A percentile compares a stretch with the other conserved stretches of the same genome.
phyloP scores from a whole-genome alignment of 768 basidiomycete genomes.

The Trametes sanguinea region DNA sequence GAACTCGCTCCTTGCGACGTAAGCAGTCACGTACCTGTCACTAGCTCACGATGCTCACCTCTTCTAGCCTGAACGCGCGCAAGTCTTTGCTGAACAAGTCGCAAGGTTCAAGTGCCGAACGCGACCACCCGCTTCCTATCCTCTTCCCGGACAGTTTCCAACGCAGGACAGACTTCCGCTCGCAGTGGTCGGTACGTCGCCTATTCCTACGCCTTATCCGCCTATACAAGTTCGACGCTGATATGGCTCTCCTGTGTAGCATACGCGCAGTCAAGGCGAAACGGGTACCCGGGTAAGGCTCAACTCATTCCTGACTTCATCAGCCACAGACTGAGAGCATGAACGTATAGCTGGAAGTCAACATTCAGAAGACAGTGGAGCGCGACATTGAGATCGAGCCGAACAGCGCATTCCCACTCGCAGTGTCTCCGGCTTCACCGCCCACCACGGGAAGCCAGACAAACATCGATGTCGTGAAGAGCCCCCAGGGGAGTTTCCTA shows the following conservation, averaged over 20 bases:
- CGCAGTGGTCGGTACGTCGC: conserved; percentile 19
- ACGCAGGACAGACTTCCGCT: conserved; percentile 2
- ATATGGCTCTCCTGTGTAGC: not conserved
- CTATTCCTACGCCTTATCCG: not conserved
- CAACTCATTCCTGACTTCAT: too few relatives aligned
- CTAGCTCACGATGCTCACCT: not conserved
- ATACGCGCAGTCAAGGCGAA: conserved; percentile 3
- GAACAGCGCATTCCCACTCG: conserved; percentile 8
- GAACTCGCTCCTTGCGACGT: conserved; percentile 33
- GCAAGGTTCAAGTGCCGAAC: conserved; percentile 19
- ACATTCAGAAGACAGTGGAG: conserved; percentile 31
- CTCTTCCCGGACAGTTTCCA: conserved; percentile 20
- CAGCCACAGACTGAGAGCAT: too few relatives aligned
- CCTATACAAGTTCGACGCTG: not conserved
- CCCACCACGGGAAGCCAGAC: not conserved
- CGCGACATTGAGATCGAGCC: conserved; percentile 24
- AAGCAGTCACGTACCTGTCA: not conserved
- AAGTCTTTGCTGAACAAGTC: conserved; percentile 21
- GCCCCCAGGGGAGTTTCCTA: not conserved
- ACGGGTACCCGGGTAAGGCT: conserved; percentile 8
- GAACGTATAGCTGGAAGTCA: conserved; percentile 27
- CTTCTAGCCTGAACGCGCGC: conserved; percentile 23
- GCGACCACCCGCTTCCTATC: conserved; percentile 25
- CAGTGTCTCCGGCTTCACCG: not conserved
- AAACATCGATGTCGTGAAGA: not conserved